Evolutionary conservation across 2,329 filamentous ascomycete species (phyloP).

Genomic region (Colletotrichum sp.): DNA sequence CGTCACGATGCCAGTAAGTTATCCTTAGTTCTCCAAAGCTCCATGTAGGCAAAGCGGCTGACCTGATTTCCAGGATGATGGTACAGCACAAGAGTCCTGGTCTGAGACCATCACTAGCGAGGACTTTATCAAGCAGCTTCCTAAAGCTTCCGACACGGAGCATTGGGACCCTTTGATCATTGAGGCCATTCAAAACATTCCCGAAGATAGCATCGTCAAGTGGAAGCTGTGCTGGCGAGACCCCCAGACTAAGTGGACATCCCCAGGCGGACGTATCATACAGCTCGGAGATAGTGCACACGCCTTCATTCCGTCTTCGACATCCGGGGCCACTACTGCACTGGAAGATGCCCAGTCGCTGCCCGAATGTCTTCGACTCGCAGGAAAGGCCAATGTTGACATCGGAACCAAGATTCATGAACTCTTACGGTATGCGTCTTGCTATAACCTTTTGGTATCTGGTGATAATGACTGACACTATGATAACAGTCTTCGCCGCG

Average conservation of each 20-base stretch:
- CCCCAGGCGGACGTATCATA: constrained; percentile 16
- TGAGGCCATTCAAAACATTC: not conserved
- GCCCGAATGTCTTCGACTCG: constrained; percentile 21
- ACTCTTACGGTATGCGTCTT: not conserved
- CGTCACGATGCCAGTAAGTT: not conserved
- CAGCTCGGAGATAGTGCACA: constrained; percentile 26
- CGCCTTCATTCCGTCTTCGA: constrained; percentile 23
- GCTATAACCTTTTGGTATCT: rapidly evolving
- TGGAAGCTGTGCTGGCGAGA: constrained; percentile 23
- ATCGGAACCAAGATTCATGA: not conserved
- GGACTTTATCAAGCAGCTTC: not conserved
- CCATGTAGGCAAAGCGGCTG: rapidly evolving
- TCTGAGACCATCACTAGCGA: not conserved
- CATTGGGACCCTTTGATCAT: not conserved
- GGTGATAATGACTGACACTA: not conserved
- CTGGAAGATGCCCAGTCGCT: constrained; percentile 25
- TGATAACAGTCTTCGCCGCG: not conserved
- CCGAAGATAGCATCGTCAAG: constrained; percentile 9
- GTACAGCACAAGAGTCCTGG: not conserved
- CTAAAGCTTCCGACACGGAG: not conserved
- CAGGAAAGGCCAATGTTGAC: not conserved
- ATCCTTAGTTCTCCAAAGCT: rapidly evolving
- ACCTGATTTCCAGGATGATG: not conserved
- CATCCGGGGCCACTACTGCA: constrained; percentile 23
- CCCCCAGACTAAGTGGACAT: constrained; percentile 17